Evolutionary conservation across 805 yeast genomes (phyloP).

Genomic region (Priceomyces medius): DNA sequence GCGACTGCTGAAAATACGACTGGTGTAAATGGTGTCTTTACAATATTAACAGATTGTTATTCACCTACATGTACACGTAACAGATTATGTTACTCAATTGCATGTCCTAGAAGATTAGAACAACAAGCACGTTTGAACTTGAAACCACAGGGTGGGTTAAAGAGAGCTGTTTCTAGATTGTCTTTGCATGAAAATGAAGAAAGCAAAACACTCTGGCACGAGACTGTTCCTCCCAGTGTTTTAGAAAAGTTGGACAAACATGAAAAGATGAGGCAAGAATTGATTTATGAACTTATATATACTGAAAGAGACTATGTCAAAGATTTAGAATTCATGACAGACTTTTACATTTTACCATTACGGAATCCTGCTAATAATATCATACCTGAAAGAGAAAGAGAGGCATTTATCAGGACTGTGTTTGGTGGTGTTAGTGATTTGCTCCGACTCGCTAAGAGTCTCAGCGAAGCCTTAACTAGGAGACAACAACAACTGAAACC

Average conservation of each 20-base stretch:
- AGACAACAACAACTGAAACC: slow-evolving; percentile 81
- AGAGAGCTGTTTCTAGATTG: slow-evolving; percentile 67
- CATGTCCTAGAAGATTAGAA: slow-evolving; percentile 93
- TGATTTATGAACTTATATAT: slow-evolving; percentile 88
- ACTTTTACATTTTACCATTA: slow-evolving; percentile 89
- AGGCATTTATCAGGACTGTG: slow-evolving; percentile 86
- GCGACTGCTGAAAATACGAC: slow-evolving; percentile 20
- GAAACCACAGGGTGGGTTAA: slow-evolving; percentile 83
- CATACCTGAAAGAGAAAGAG: slow-evolving; percentile 85
- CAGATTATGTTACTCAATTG: slow-evolving; percentile 85
- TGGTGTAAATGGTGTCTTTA: slow-evolving; percentile 86
- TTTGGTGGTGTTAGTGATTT: slow-evolving; percentile 89
- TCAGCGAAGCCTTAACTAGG: slow-evolving; percentile 85
- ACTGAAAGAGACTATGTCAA: slow-evolving; percentile 95
- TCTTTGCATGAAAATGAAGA: slow-evolving; percentile 70
- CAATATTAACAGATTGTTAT: slow-evolving; percentile 89
- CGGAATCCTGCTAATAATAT: slow-evolving; percentile 71
- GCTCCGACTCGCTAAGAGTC: slow-evolving; percentile 74
- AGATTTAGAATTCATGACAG: slow-evolving; percentile 88
- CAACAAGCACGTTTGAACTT: slow-evolving; percentile 91
- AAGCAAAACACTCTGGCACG: slow-evolving; percentile 87
- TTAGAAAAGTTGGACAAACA: slow-evolving; percentile 76
- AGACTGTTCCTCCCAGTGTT: slow-evolving; percentile 78
- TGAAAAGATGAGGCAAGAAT: slow-evolving; percentile 92
- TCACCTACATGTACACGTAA: slow-evolving; percentile 95